phyloP scores from a whole-genome alignment of 1,139 yeast species.

The Pichia kudriavzevii region DNA sequence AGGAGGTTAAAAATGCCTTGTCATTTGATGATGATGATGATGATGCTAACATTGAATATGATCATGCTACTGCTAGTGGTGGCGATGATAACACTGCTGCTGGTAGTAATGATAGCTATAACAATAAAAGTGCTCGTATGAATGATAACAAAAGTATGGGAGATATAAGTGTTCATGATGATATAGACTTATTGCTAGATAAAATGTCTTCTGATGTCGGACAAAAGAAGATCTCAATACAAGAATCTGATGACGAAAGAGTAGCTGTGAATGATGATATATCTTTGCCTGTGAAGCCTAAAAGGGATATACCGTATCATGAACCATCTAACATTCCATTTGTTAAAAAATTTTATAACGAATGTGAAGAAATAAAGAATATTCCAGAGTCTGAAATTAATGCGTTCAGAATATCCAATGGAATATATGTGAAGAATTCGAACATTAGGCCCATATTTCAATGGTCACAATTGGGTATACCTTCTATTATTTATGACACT shows the following conservation, averaged over 20 bases:
- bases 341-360: slow-evolving; percentile 56
- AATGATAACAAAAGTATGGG: too few species aligned
- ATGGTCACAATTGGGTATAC: slow-evolving; percentile 81
- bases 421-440: too few species aligned
- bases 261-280: slow-evolving; percentile 12
- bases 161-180: too few species aligned
- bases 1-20: not conserved
- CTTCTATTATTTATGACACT: slow-evolving; percentile 46
- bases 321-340: slow-evolving; percentile 41
- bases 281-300: slow-evolving; percentile 20
- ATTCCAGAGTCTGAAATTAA: too few species aligned
- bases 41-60: not conserved
- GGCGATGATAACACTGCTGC: too few species aligned
- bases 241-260: slow-evolving; percentile 5
- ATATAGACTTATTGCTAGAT: too few species aligned
- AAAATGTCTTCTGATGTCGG: too few species aligned
- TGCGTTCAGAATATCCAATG: too few species aligned
- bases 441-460: slow-evolving; percentile 62
- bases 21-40: slow-evolving; percentile 5
- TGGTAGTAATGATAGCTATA: too few species aligned
- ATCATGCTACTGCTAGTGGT: too few species aligned
- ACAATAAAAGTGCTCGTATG: too few species aligned
- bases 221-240: too few species aligned
- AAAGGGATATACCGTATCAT: slow-evolving; percentile 40
- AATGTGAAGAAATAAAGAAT: slow-evolving; percentile 55